Evolutionary conservation across 352 stramenopile species (phyloP).

Genomic region (Pythium phragmiticola): DNA sequence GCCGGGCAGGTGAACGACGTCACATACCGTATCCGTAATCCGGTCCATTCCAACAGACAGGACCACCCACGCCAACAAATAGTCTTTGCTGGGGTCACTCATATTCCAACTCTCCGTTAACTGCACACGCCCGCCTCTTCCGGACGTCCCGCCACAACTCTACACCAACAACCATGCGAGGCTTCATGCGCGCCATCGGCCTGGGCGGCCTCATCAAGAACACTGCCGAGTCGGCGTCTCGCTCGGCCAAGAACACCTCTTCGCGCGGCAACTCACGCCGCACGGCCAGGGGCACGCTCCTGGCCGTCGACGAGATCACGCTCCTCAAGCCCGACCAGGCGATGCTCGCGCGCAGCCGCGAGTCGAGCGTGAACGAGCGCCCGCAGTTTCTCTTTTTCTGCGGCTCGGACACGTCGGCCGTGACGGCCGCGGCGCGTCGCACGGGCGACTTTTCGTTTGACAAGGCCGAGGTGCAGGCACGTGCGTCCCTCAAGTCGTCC

Average conservation of each 20-base stretch:
- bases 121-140: background rate
- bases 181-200: conserved; percentile 64
- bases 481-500: conserved; percentile 22
- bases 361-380: conserved; percentile 46
- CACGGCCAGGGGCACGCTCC: conserved; percentile 17
- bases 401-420: conserved; percentile 42
- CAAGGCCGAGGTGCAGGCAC: conserved; percentile 29
- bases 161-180: conserved; percentile 45
- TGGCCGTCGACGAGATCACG: conserved; percentile 25
- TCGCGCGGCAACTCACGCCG: conserved; percentile 1
- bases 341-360: conserved; percentile 5
- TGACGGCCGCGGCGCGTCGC: conserved; percentile 13
- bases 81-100: background rate
- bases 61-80: no score
- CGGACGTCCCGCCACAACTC: conserved; percentile 4
- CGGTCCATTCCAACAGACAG: no score
- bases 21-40: no score
- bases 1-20: no score
- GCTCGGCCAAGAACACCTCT: conserved; percentile 12
- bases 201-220: conserved; percentile 53
- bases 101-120: conserved; percentile 9
- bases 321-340: conserved; percentile 17
- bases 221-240: background rate
- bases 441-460: conserved; percentile 11
- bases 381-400: conserved; percentile 82